Percentiles rank a stretch among this genome's conserved stretches.
These are phyloP conservation scores for Crithidia brevicula DNA, from an alignment of 208 protist genomes.

Conservation along the genomic window DNA sequence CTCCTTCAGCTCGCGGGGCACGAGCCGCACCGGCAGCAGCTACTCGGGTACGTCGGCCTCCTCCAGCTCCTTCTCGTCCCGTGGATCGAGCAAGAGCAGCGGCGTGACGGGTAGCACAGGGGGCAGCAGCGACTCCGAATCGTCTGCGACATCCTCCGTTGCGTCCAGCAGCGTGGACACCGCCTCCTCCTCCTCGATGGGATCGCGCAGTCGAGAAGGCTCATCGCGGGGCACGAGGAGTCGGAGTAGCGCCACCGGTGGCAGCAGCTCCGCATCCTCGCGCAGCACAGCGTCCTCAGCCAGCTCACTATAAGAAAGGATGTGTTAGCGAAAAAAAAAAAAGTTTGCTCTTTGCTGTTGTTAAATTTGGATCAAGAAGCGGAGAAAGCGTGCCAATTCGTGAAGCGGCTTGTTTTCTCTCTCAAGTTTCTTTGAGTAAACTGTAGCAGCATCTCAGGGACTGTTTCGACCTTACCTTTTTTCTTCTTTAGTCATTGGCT, in stretches of 20 bases:
- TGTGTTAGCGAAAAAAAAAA: too few relatives aligned
- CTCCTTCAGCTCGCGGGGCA: conserved; percentile 10
- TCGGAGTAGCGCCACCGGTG: background rate
- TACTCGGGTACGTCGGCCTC: background rate
- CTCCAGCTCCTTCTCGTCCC: background rate
- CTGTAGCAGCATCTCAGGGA: too few relatives aligned
- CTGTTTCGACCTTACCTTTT: too few relatives aligned
- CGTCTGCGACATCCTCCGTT: background rate
- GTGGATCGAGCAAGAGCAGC: conserved; percentile 1
- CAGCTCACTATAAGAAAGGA: too few relatives aligned
- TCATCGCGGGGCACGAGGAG: too few relatives aligned
- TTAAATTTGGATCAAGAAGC: background rate
- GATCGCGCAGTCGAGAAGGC: background rate
- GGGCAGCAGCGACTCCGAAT: background rate
- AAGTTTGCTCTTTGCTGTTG: background rate
- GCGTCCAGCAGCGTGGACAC: background rate
- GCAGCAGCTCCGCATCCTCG: background rate
- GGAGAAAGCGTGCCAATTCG: too few relatives aligned
- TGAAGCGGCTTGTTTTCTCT: too few relatives aligned
- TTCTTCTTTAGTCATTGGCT: too few relatives aligned
- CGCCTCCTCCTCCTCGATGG: background rate
- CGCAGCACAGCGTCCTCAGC: too few relatives aligned
- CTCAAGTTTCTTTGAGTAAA: too few relatives aligned
- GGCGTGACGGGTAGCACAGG: background rate
- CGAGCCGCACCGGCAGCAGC: background rate